phyloP scores from a whole-genome alignment of 2,329 filamentous ascomycete species.

The Parastagonospora nodorum region DNA sequence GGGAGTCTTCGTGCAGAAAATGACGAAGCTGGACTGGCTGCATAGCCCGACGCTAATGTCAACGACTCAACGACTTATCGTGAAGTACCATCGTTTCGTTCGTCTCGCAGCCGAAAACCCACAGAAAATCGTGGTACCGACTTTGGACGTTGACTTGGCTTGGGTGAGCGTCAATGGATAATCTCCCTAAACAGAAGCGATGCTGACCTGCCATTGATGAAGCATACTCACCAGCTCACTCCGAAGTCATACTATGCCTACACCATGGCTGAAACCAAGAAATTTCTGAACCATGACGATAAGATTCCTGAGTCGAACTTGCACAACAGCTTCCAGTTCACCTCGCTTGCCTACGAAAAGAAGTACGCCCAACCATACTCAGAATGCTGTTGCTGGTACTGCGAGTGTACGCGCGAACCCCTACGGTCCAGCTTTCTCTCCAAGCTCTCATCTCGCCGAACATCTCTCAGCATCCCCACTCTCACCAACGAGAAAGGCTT shows the following conservation, averaged over 20 bases:
- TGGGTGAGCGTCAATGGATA: constrained; percentile 54
- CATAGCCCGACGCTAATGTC: constrained; percentile 68
- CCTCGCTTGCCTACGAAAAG: constrained; percentile 70
- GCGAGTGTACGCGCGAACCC: constrained; percentile 69
- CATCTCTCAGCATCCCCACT: constrained; percentile 8
- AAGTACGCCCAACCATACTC: constrained; percentile 70
- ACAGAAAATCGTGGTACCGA: constrained; percentile 64
- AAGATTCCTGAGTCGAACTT: constrained; percentile 74
- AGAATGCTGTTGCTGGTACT: constrained; percentile 84
- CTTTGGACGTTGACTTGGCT: constrained; percentile 73
- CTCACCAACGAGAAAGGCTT: constrained; percentile 10
- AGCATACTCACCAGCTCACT: constrained; percentile 76
- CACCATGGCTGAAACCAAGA: constrained; percentile 54
- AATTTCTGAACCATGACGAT: constrained; percentile 82
- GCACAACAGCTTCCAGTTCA: constrained; percentile 71
- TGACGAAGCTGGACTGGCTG: constrained; percentile 78
- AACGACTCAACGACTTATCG: constrained; percentile 68
- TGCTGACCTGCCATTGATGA: not conserved
- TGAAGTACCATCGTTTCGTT: constrained; percentile 70
- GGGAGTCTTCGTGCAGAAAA: constrained; percentile 69
- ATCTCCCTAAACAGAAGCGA: not conserved
- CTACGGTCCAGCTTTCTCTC: constrained; percentile 50
- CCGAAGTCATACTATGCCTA: constrained; percentile 67
- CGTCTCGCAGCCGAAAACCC: constrained; percentile 60
- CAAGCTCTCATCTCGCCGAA: constrained; percentile 48